Conservation (phyloP, 805 yeast species). For the Candida sanyiensis region DNA sequence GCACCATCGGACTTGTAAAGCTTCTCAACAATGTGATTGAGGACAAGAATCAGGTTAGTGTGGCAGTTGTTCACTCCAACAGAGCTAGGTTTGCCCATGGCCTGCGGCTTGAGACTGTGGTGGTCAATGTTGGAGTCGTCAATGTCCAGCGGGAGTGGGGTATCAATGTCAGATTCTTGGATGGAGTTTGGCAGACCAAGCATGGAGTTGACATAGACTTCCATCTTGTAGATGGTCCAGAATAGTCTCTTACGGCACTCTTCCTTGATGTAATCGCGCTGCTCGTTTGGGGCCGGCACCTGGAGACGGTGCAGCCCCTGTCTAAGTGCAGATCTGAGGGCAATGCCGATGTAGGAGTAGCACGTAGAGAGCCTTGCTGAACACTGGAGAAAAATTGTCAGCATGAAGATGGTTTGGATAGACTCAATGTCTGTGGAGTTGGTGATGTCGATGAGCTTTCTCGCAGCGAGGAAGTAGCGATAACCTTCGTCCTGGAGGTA, state of each 20-base stretch:
- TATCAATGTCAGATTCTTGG: slow-evolving; percentile 80
- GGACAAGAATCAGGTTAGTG: slow-evolving; percentile 63
- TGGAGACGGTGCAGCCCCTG: slow-evolving; percentile 76
- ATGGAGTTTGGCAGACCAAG: slow-evolving; percentile 77
- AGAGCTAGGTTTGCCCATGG: slow-evolving; percentile 27
- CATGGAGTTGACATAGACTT: slow-evolving; percentile 83
- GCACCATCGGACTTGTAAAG: slow-evolving; percentile 61
- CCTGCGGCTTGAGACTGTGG: slow-evolving; percentile 29
- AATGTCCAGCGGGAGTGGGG: slow-evolving; percentile 74
- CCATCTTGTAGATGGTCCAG: slow-evolving; percentile 88
- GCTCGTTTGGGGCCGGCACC: slow-evolving; percentile 16
- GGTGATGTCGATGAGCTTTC: slow-evolving; percentile 79
- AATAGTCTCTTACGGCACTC: slow-evolving; percentile 83
- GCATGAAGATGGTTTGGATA: slow-evolving; percentile 81
- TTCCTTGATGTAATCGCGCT: slow-evolving; percentile 61
- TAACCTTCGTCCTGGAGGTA: slow-evolving; percentile 61
- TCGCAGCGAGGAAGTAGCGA: slow-evolving; percentile 76
- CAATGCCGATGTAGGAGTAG: slow-evolving; percentile 87
- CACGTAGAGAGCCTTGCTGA: slow-evolving; percentile 87
- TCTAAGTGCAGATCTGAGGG: slow-evolving; percentile 75
- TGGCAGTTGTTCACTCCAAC: slow-evolving; percentile 74
- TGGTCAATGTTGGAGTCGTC: slow-evolving; percentile 70
- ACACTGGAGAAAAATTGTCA: slow-evolving; percentile 81
- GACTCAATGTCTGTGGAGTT: slow-evolving; percentile 79
- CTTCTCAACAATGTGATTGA: slow-evolving; percentile 64